Evolutionary conservation across 495 filamentous ascomycete genomes (phyloP), one percentile per base, ranked within the genome.

Genomic region (Neurospora hispaniola): DNA sequence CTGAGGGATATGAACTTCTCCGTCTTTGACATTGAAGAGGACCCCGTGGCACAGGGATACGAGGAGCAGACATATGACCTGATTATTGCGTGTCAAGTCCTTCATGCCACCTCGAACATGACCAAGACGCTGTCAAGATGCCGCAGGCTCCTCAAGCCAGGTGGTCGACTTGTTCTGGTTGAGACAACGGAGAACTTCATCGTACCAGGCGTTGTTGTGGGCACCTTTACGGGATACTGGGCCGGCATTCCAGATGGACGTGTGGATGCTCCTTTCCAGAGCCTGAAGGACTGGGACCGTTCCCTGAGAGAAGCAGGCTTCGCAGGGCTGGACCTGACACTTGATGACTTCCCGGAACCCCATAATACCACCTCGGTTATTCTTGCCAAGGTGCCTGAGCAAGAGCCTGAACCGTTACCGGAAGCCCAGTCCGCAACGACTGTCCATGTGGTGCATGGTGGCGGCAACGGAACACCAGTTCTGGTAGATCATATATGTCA

Each of bases 1-100:
- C 77, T 76, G 9, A 73, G 72, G 0, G 80, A 81, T 38, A 85
- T 90, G 54, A 77, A 83, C 0, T 89, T 80, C 71, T 71, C 74
- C 14, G 76, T 76, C 5, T 73, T 89, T 0, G 82, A 90, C 71
- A 87, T 89, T 38, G 81, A 81, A 23, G 75, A 80, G 31, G 84
- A 87, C 70, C 85, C 85, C 2, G 42, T 71, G 0, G 72, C 78
- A 27, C 88, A 90, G 73, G 87, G 86, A 0, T 87, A 88, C 69
- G 78, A 83, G 18, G 71, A 62, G 9, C 81, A 71, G 3, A 73
- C 74, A 0, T 90, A 86, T 74, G 88, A 90, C 72, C 73, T 90
- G 0, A 78, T 90, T 8, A 71, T 89, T 18, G 88, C 86, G 0
- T 75, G 82, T 11, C 84, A 86, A 69, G 86, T 88, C 4, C 48